phyloP scores from a whole-genome alignment of 148 eudicot genomes.

The Camellia japonica region DNA sequence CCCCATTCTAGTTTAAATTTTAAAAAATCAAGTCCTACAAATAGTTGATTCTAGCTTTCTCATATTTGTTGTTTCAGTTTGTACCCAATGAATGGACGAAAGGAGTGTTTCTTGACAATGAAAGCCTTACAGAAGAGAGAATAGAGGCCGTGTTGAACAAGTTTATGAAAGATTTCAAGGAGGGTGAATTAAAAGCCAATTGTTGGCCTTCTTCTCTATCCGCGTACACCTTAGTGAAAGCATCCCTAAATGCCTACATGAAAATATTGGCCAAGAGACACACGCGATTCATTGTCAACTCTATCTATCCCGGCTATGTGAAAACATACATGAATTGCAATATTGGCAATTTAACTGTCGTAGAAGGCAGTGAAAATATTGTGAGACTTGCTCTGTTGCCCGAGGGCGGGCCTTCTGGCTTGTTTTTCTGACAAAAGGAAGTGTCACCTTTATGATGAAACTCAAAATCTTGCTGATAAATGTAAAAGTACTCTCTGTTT shows the following conservation, averaged over 20 bases:
- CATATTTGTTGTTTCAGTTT: slow-evolving; percentile 11
- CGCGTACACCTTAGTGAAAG: slow-evolving; percentile 28
- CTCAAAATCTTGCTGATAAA: too few relatives aligned
- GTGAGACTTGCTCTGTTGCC: slow-evolving; percentile 45
- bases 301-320: slow-evolving; percentile 46
- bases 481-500: too few relatives aligned
- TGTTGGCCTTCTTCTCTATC: slow-evolving; percentile 20
- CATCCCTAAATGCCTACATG: slow-evolving; percentile 33
- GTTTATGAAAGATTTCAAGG: slow-evolving; percentile 36
- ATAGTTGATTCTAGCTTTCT: not conserved
- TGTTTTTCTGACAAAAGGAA: slow-evolving; percentile 13
- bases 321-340: slow-evolving; percentile 33
- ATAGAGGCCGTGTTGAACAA: slow-evolving; percentile 33
- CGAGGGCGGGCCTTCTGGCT: slow-evolving; percentile 31
- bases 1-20: too few relatives aligned
- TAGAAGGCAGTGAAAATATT: slow-evolving; percentile 45
- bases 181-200: slow-evolving; percentile 8
- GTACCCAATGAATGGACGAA: slow-evolving; percentile 25
- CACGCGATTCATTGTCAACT: slow-evolving; percentile 27
- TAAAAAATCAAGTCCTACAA: too few relatives aligned
- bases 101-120: slow-evolving; percentile 26
- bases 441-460: slow-evolving; percentile 3
- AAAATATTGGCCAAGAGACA: slow-evolving; percentile 27
- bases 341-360: slow-evolving; percentile 24
- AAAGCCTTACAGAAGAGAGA: slow-evolving; percentile 46